Evolutionary conservation across 805 yeast genomes (phyloP).

Genomic region (Ogataea zsoltii): DNA sequence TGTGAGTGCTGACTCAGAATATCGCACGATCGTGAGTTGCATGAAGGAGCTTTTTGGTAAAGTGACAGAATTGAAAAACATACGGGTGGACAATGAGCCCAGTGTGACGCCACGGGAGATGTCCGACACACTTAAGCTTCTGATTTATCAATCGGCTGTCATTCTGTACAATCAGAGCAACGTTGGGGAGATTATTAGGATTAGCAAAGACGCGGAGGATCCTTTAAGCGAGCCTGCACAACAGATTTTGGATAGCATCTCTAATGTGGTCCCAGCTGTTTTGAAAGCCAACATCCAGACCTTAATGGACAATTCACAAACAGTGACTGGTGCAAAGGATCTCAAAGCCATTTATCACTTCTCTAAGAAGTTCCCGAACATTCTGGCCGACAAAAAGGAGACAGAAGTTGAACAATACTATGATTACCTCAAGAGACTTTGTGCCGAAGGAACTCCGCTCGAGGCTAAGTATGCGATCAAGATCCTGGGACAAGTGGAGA

Average conservation of each 20-base stretch:
- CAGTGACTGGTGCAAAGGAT: slow-evolving; percentile 35
- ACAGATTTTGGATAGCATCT: slow-evolving; percentile 57
- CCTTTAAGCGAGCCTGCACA: slow-evolving; percentile 42
- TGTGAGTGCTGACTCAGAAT: slow-evolving; percentile 57
- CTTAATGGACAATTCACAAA: slow-evolving; percentile 37
- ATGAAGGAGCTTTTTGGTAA: slow-evolving; percentile 62
- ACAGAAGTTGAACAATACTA: slow-evolving; percentile 37
- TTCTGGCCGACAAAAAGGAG: slow-evolving; percentile 35
- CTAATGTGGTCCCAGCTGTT: slow-evolving; percentile 60
- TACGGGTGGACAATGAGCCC: slow-evolving; percentile 33
- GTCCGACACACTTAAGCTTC: slow-evolving; percentile 51
- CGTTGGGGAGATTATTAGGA: slow-evolving; percentile 51
- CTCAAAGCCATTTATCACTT: slow-evolving; percentile 64
- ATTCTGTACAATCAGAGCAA: slow-evolving; percentile 67
- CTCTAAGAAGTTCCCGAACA: slow-evolving; percentile 49
- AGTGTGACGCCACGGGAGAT: slow-evolving; percentile 48
- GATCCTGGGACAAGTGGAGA: slow-evolving; percentile 47
- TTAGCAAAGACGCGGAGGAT: slow-evolving; percentile 38
- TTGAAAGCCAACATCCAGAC: slow-evolving; percentile 59
- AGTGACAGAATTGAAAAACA: slow-evolving; percentile 51
- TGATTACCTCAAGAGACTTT: slow-evolving; percentile 46
- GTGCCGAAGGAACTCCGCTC: slow-evolving; percentile 51
- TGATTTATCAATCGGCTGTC: slow-evolving; percentile 62
- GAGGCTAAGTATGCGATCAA: slow-evolving; percentile 69
- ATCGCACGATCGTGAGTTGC: slow-evolving; percentile 57